Evolutionary conservation across 163 green algal genomes (phyloP).

Genomic region (Scenedesmus sp.): DNA sequence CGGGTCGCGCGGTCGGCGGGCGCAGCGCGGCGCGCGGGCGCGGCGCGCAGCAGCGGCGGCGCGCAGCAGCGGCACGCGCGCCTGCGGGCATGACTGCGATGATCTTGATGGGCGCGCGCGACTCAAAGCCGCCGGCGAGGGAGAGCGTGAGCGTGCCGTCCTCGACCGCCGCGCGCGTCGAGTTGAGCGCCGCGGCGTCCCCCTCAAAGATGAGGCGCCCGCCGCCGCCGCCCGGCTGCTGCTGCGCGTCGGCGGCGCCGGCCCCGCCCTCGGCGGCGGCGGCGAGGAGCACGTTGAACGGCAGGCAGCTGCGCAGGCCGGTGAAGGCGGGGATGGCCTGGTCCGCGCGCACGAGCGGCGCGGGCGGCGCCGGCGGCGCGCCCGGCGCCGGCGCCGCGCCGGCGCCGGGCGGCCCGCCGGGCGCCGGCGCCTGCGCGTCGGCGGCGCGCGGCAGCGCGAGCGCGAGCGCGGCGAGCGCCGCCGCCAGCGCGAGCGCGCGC

Average conservation of each 20-base stretch:
- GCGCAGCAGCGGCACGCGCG: no score
- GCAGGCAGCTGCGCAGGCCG: conserved; percentile 25
- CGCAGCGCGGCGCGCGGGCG: no score
- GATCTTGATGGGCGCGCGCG: conserved; percentile 25
- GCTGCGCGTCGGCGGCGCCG: no score
- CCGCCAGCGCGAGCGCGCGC: no score
- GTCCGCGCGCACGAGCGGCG: not conserved
- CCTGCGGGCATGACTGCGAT: conserved; percentile 1
- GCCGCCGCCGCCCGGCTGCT: not conserved
- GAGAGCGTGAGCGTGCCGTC: conserved; percentile 24
- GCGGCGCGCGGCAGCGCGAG: no score
- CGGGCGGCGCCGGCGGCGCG: no score
- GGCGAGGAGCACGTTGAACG: conserved; percentile 32
- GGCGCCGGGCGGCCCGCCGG: no score
- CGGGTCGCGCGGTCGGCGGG: no score
- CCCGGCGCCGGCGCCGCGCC: no score
- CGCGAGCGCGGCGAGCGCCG: no score
- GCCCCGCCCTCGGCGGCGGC: not conserved
- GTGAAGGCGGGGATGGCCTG: conserved; percentile 1
- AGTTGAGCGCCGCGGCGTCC: conserved; percentile 15
- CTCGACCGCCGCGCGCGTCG: conserved; percentile 4
- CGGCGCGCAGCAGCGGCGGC: no score
- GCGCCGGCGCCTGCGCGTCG: no score
- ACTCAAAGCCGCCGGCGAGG: conserved; percentile 23
- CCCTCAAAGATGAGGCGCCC: conserved; percentile 6